Evolutionary conservation across 176 grass and related monocot genomes (phyloP).

Genomic region (Eremochloa ophiuroides): DNA sequence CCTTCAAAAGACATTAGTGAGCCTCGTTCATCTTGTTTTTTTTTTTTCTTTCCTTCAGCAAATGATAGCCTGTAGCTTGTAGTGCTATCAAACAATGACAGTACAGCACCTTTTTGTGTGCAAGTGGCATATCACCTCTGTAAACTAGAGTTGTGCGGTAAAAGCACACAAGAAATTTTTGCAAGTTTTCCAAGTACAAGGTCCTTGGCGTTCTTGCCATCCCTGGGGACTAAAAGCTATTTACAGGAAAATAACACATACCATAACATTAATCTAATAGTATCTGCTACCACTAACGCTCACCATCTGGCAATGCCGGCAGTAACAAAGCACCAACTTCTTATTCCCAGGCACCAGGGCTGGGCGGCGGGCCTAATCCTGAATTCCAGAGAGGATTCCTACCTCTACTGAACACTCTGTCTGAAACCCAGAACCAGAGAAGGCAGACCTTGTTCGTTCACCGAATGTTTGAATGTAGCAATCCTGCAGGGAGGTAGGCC

Average conservation of each 20-base stretch:
- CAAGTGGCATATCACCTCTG: conserved; percentile 14
- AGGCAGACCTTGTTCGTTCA: neutral
- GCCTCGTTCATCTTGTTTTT: conserved; percentile 10
- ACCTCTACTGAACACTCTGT: neutral
- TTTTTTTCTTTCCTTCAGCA: neutral
- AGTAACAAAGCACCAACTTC: neutral
- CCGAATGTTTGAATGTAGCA: neutral
- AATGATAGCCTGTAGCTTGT: neutral
- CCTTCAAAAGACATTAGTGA: conserved; percentile 26
- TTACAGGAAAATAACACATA: neutral
- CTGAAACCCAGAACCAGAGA: neutral
- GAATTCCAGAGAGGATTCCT: neutral
- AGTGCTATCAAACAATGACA: conserved; percentile 8
- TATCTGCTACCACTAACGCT: neutral
- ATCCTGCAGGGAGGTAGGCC: neutral
- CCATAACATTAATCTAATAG: neutral
- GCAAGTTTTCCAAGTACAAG: neutral
- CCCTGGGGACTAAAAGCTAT: neutral
- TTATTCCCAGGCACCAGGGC: neutral
- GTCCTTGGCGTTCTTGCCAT: neutral
- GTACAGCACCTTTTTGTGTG: neutral
- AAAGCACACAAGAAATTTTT: neutral
- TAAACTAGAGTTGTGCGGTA: neutral
- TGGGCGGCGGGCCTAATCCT: neutral
- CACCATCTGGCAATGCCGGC: neutral